Evolutionary conservation across 2,329 filamentous ascomycete genomes (phyloP).

Genomic region (Epichloe hybrida): DNA sequence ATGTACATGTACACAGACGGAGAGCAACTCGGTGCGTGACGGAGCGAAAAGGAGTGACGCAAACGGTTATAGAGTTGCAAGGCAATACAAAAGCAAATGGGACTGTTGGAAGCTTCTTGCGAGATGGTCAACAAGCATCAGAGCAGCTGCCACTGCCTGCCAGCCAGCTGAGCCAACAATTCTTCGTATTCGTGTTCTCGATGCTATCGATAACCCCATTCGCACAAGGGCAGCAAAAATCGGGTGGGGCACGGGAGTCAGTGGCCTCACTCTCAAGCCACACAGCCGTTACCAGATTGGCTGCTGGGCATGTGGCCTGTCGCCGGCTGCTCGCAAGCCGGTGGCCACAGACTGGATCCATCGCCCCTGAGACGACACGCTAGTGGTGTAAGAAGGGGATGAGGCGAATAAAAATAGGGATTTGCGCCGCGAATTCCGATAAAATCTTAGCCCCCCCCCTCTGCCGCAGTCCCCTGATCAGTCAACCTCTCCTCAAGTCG

Average conservation of each 20-base stretch:
- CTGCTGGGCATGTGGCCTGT: neutral
- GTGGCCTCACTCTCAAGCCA: slow-evolving; percentile 24
- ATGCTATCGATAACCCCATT: slow-evolving; percentile 1
- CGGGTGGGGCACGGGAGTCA: slow-evolving; percentile 13
- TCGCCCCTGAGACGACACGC: slow-evolving; percentile 1
- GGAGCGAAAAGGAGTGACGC: neutral
- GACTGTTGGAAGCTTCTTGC: neutral
- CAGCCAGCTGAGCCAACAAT: neutral
- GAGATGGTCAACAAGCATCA: neutral
- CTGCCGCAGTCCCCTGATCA: neutral
- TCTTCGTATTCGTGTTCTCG: slow-evolving; percentile 4
- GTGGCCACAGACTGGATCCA: neutral
- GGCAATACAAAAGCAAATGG: neutral
- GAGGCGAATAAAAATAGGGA: slow-evolving; percentile 1
- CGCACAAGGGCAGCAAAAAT: neutral
- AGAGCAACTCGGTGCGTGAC: neutral
- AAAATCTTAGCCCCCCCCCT: slow-evolving; percentile 7
- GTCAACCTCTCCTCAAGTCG: slow-evolving; percentile 1
- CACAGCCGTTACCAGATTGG: slow-evolving; percentile 8
- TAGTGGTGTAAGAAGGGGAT: neutral
- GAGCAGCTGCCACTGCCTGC: too few relatives aligned
- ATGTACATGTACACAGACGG: too few relatives aligned
- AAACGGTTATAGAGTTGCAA: neutral
- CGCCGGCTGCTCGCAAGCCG: neutral
- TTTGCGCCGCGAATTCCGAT: slow-evolving; percentile 2